phyloP scores from a whole-genome alignment of 1,139 yeast species.

The Yamadazyma sp. region DNA sequence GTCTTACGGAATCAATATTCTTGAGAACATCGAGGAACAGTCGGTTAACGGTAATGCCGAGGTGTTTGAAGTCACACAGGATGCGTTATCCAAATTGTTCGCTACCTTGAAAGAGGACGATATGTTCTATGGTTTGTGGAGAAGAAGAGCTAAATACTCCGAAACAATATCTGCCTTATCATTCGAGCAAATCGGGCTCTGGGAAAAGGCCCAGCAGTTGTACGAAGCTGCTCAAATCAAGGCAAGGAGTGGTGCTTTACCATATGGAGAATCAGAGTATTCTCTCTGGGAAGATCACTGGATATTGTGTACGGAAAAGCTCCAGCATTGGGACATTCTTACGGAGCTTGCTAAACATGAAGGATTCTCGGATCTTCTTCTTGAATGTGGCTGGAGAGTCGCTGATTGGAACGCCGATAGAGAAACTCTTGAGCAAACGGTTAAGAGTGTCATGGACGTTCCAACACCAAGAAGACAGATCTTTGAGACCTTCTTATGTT shows the following conservation, averaged over 20 bases:
- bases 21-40: constrained; percentile 72
- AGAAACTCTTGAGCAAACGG: constrained; percentile 92
- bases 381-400: constrained; percentile 99
- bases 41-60: constrained; percentile 69
- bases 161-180: constrained; percentile 93
- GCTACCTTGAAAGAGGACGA: constrained; percentile 91
- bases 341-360: constrained; percentile 97
- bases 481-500: constrained; percentile 87
- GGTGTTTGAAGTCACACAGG: constrained; percentile 83
- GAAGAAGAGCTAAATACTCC: constrained; percentile 89
- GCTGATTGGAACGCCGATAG: constrained; percentile 98
- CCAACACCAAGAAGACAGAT: constrained; percentile 97
- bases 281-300: constrained; percentile 98
- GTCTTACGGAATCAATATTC: constrained; percentile 81
- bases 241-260: constrained; percentile 92
- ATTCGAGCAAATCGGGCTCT: constrained; percentile 90
- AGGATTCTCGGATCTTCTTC: constrained; percentile 87
- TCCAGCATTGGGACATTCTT: constrained; percentile 97
- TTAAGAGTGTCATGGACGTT: constrained; percentile 95
- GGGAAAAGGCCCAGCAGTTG: constrained; percentile 92
- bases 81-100: constrained; percentile 87
- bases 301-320: constrained; percentile 94
- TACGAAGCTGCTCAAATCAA: constrained; percentile 98
- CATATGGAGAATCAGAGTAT: constrained; percentile 94
- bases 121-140: constrained; percentile 97